Evolutionary conservation across 1,284 basidiomycete genomes (phyloP).

Genomic region (Cryptococcus sp.): DNA sequence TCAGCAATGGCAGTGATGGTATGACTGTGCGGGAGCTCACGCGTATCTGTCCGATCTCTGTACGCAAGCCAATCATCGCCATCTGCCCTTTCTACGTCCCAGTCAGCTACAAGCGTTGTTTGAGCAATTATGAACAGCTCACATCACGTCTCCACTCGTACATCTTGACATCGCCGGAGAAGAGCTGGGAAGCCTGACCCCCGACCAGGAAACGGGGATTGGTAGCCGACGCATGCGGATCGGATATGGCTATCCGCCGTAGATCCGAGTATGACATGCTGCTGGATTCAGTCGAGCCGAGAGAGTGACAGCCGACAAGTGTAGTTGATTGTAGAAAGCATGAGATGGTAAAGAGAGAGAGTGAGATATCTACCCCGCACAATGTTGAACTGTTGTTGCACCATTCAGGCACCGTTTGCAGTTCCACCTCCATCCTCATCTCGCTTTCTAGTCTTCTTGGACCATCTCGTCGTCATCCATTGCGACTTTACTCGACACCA

Average conservation of each 20-base stretch:
- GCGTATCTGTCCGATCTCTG: constrained; percentile 43
- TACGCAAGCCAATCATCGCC: constrained; percentile 45
- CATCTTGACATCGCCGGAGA: constrained; percentile 46
- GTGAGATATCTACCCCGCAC: not conserved
- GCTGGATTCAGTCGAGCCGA: not conserved
- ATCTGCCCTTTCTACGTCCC: constrained; percentile 32
- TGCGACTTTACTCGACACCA: not conserved
- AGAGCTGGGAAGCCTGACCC: constrained; percentile 37
- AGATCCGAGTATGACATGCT: constrained; percentile 18
- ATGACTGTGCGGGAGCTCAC: constrained; percentile 16
- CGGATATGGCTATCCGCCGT: constrained; percentile 41
- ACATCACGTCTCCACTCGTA: constrained; percentile 45
- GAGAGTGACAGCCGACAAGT: too few relatives aligned
- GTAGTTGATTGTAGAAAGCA: not conserved
- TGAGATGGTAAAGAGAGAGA: not conserved
- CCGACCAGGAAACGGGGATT: constrained; percentile 42
- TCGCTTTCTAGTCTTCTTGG: not conserved
- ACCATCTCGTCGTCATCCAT: not conserved
- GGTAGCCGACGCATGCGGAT: constrained; percentile 27
- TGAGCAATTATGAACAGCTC: constrained; percentile 7
- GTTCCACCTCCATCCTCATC: not conserved
- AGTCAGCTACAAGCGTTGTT: not conserved
- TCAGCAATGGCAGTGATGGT: not conserved
- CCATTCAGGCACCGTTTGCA: constrained; percentile 10
- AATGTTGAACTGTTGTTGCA: not conserved